Base-by-base conservation (phyloP, 2,329 filamentous ascomycete genomes). In the Phaeosphaeriaceae sp. region DNA sequence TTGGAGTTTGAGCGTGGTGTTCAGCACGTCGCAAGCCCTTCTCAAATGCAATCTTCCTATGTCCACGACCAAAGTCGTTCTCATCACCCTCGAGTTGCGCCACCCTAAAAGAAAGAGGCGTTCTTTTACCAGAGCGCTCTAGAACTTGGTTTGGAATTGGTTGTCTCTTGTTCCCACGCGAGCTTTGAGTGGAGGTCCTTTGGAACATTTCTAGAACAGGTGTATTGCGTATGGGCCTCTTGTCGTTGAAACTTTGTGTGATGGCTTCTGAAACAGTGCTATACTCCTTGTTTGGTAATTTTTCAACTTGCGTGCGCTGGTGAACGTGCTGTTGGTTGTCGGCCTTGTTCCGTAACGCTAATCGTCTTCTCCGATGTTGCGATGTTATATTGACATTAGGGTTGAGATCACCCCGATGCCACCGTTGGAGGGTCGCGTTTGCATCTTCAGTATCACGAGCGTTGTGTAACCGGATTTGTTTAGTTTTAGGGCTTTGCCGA, bases 381-480 rank as follows among this genome's bases (percentile, higher is more conserved):
- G 43, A 23, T 15, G n/a, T 7, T 13, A 48, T 15, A 39, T 54
- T 57, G 13, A 37, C 7, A 16, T 48, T 61, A 4, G 61, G 62
- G 37, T 58, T 63, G 11, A 73, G 26, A 17, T 55, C 67, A 15
- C 83, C 82, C 29, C 67, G 66, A 55, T 69, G 77, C 84, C 83
- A 86, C 47, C 79, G 72, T 37, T 64, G 69, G 42, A 86, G 70
- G 3, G 76, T 74, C 26, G 63, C 56, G 42, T 77, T 80, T 6
- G 81, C 81, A 59, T 86, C 83, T 39, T 76, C 71, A 1, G 82
- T 85, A 52, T 87, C 84, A 7, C 72, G 58, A 26, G 67, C 71
- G 18, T 79, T 83, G 13, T 77, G 78, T 20, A 86, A 66, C 42
- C 76, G 74, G 41, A 86, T 74, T 30, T 79, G 72, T 57, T 85